These are phyloP conservation scores for Phoma sp. DNA, from an alignment of 2,329 filamentous ascomycete species.

Conservation along the genomic window DNA sequence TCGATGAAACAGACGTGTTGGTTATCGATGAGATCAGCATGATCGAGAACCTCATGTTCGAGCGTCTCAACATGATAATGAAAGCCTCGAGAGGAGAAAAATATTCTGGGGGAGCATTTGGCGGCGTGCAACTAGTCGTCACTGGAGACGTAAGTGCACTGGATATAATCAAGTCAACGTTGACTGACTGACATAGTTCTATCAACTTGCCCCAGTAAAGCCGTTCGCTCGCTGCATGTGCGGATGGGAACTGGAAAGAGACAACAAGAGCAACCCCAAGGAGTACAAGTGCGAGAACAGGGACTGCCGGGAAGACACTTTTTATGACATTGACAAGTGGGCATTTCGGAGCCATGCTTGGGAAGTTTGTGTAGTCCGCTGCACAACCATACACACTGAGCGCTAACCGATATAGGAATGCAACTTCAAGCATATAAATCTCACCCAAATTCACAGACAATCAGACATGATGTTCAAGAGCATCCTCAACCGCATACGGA, in stretches of 20 bases:
- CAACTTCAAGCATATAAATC: slow-evolving; percentile 60
- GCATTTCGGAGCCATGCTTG: slow-evolving; percentile 65
- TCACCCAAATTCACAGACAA: slow-evolving; percentile 65
- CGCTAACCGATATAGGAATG: slow-evolving; percentile 47
- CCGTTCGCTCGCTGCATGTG: slow-evolving; percentile 63
- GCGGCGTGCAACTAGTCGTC: slow-evolving; percentile 62
- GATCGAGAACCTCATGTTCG: slow-evolving; percentile 63
- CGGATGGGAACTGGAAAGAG: slow-evolving; percentile 44
- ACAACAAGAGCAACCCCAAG: slow-evolving; percentile 12
- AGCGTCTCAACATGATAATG: slow-evolving; percentile 57
- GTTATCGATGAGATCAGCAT: slow-evolving; percentile 73
- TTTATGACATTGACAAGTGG: slow-evolving; percentile 62
- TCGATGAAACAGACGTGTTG: slow-evolving; percentile 59
- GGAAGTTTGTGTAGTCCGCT: slow-evolving; percentile 39
- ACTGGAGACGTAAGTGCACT: slow-evolving; percentile 57
- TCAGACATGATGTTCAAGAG: slow-evolving; percentile 60
- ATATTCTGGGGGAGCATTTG: slow-evolving; percentile 41
- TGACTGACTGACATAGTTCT: slow-evolving; percentile 28
- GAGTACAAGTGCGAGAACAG: slow-evolving; percentile 29
- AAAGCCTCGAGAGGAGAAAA: slow-evolving; percentile 45
- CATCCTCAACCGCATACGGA: slow-evolving; percentile 62
- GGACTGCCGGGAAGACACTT: slow-evolving; percentile 44
- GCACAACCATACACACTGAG: neutral
- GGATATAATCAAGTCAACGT: neutral
- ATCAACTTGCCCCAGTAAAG: slow-evolving; percentile 61